Conservation (phyloP, 257 asterid genomes). For the Plantago ovata region DNA sequence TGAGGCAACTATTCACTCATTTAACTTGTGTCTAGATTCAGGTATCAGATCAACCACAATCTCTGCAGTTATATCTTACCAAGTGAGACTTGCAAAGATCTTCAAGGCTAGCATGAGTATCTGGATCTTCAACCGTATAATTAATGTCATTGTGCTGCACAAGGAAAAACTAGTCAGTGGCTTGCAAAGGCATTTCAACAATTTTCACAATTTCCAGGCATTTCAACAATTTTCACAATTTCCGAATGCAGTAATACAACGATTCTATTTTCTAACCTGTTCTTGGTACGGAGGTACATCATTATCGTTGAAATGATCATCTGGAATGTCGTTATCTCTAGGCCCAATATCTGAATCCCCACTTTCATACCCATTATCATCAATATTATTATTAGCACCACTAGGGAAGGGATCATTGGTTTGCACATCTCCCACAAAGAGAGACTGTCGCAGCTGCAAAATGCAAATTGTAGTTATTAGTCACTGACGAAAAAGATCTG, state of each 20-base stretch:
- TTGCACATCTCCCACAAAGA: slow-evolving; percentile 36
- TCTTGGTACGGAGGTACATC: slow-evolving; percentile 38
- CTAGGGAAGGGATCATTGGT: slow-evolving; percentile 30
- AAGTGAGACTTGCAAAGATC: slow-evolving; percentile 93
- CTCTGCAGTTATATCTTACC: slow-evolving; percentile 41
- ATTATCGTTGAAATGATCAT: slow-evolving; percentile 26
- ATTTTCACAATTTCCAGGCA: slow-evolving; percentile 1
- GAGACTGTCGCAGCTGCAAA: slow-evolving; percentile 85
- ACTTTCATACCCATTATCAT: slow-evolving; percentile 51
- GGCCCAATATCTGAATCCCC: slow-evolving; percentile 56
- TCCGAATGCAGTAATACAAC: slow-evolving; percentile 12
- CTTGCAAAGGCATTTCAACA: slow-evolving; percentile 1
- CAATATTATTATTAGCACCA: slow-evolving; percentile 33
- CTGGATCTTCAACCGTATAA: slow-evolving; percentile 35
- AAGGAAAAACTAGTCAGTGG: slow-evolving; percentile 13
- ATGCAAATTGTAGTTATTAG: slow-evolving; percentile 25
- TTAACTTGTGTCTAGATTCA: not conserved
- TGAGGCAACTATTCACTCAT: not conserved
- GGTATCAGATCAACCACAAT: slow-evolving; percentile 6
- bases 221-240: not conserved
- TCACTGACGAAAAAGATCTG: slow-evolving; percentile 14
- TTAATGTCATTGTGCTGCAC: slow-evolving; percentile 44
- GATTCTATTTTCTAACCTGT: slow-evolving; percentile 49
- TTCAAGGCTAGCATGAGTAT: slow-evolving; percentile 60
- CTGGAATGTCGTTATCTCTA: slow-evolving; percentile 61